Base-by-base conservation (phyloP, 108 stramenopile species). In the Pseudonitzschia multistriata region DNA sequence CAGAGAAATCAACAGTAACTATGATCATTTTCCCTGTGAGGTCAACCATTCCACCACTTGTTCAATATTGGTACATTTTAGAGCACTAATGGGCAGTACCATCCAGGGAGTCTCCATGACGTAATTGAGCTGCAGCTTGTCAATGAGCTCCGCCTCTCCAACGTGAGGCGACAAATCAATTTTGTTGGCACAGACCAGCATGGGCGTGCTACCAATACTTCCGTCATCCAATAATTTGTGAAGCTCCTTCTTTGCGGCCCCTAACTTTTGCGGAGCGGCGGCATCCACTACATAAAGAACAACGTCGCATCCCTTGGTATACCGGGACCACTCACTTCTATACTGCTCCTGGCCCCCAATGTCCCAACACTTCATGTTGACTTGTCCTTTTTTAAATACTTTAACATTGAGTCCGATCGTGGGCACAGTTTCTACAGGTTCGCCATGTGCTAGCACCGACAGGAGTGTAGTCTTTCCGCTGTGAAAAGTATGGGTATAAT, bases 281-380 rank as follows among this genome's bases (percentile, higher is more conserved):
- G 96, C 93, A 63, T 98, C 97, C 2, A 98, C 97, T 0, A 98
- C 97, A 77, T 85, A 98, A 15, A 98, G 71, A 4, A 98, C 96
- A 3, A 98, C 97, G 77, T 97, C 94, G 70, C 96, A 97, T 30
- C 96, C 97, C 49, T 90, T 89, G 28, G 96, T 90, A 68, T 96
- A 98, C 45, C 96, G 82, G 35, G 80, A 79, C 97, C 97, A 98
- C 79, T 98, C 97, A 29, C 79, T 73, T 53, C 97, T 88, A 66
- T 96, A 97, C 77, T 95, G 90, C 31, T 91, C 90, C 77, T 95
- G 94, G 4, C 97, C 97, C 22, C 96, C 79, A 14, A 96, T 91
- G 71, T 98, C 97, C 97, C 97, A 98, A 80, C 96, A 96, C 81
- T 98, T 98, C 94, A 98, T 96, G 63, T 95, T 91, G 10, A 98